These are phyloP conservation scores for Candida sp. DNA, from an alignment of 1,139 yeast species.

Conservation along the genomic window DNA sequence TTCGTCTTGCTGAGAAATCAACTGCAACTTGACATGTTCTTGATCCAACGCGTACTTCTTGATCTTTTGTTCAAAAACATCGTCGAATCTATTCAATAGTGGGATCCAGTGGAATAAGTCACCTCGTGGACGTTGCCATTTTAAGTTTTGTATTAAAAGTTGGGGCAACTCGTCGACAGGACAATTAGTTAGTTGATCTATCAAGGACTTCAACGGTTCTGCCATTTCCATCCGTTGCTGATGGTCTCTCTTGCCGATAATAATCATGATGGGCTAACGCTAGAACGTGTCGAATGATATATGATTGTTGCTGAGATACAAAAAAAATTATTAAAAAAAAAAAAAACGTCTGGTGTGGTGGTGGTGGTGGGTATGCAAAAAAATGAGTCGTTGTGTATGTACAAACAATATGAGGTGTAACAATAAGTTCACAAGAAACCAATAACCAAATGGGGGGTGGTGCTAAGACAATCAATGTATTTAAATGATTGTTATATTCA, in stretches of 20 bases:
- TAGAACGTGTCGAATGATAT: background rate
- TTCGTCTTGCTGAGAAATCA: conserved; percentile 51
- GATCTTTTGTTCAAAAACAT: conserved; percentile 57
- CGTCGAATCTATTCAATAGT: conserved; percentile 77
- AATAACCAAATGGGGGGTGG: too few relatives aligned
- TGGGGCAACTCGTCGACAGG: conserved; percentile 35
- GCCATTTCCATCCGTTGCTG: conserved; percentile 37
- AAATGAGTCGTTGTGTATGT: background rate
- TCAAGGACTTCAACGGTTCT: conserved; percentile 37
- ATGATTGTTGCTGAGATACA: background rate
- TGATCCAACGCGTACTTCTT: conserved; percentile 57
- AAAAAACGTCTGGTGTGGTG: background rate
- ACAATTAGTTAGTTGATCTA: conserved; percentile 36
- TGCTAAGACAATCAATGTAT: background rate
- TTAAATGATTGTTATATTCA: background rate
- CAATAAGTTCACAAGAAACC: too few relatives aligned
- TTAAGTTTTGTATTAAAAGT: conserved; percentile 29
- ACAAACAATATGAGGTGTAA: background rate
- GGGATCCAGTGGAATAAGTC: conserved; percentile 81
- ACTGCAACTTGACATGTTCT: conserved; percentile 48
- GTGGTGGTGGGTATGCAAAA: background rate
- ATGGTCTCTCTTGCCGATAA: conserved; percentile 36
- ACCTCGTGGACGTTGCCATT: conserved; percentile 73
- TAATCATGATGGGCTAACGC: conserved; percentile 23
- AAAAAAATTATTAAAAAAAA: background rate